These are phyloP conservation scores for Penicillium silybi DNA, from an alignment of 495 filamentous ascomycete species.

Conservation along the genomic window DNA sequence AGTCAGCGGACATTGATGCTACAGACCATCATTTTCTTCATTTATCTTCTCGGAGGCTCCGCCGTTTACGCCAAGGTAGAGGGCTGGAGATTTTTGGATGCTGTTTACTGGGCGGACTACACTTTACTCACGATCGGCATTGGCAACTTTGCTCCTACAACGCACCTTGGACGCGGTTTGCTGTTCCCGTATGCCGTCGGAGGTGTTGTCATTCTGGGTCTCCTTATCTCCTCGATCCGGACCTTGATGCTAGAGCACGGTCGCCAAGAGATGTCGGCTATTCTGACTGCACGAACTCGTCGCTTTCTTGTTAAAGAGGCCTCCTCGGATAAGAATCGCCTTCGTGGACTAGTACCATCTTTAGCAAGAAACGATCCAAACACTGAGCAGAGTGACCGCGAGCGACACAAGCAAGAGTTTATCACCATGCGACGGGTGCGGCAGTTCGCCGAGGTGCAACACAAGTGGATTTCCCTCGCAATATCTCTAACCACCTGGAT, in stretches of 20 bases:
- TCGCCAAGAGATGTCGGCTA: conserved; percentile 61
- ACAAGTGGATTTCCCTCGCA: conserved; percentile 64
- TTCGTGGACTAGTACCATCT: conserved; percentile 12
- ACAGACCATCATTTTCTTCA: conserved; percentile 74
- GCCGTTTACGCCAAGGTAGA: conserved; percentile 69
- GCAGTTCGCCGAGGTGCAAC: conserved; percentile 48
- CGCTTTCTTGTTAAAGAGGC: conserved; percentile 44
- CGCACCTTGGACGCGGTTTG: conserved; percentile 59
- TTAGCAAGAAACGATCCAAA: conserved; percentile 3
- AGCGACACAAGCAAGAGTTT: conserved; percentile 68
- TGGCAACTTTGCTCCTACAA: conserved; percentile 62
- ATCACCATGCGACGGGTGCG: conserved; percentile 74
- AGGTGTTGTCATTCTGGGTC: conserved; percentile 77
- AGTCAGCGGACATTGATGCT: conserved; percentile 83
- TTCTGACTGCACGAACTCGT: conserved; percentile 68
- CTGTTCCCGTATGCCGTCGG: conserved; percentile 77
- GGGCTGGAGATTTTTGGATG: conserved; percentile 73
- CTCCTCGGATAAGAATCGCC: conserved; percentile 6
- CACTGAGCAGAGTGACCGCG: conserved; percentile 38
- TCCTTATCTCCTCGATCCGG: conserved; percentile 79
- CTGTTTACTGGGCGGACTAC: conserved; percentile 78
- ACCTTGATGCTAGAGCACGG: conserved; percentile 76
- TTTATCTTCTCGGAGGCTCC: conserved; percentile 72
- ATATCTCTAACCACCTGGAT: conserved; percentile 62
- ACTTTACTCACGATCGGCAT: conserved; percentile 84